Evolutionary conservation across 805 yeast species (phyloP).

Genomic region (Kodamaea neixiangensis): DNA sequence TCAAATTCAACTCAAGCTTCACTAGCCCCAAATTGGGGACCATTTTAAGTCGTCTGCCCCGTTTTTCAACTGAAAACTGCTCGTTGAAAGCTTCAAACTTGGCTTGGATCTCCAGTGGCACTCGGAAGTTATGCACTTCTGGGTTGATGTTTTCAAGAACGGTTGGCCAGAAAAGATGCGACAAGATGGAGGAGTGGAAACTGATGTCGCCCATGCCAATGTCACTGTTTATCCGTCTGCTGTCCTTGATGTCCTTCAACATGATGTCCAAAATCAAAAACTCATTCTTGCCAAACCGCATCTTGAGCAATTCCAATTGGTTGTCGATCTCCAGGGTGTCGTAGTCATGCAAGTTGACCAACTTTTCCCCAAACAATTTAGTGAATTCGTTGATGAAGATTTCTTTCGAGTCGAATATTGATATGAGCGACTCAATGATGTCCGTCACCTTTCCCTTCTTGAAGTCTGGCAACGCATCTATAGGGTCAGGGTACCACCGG

Average conservation of each 20-base stretch:
- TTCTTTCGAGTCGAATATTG: slow-evolving; percentile 71
- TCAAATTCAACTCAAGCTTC: slow-evolving; percentile 51
- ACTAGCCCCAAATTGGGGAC: slow-evolving; percentile 65
- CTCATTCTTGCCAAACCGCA: slow-evolving; percentile 65
- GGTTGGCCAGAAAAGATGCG: slow-evolving; percentile 82
- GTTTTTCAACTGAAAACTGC: slow-evolving; percentile 46
- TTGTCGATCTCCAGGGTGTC: slow-evolving; percentile 39
- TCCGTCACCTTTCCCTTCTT: slow-evolving; percentile 61
- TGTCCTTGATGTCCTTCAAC: slow-evolving; percentile 69
- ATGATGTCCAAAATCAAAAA: slow-evolving; percentile 77
- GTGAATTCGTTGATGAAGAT: slow-evolving; percentile 67
- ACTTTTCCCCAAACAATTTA: slow-evolving; percentile 55
- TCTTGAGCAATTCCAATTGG: slow-evolving; percentile 56
- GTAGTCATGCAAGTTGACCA: slow-evolving; percentile 47
- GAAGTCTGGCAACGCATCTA: slow-evolving; percentile 88
- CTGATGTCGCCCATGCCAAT: slow-evolving; percentile 19
- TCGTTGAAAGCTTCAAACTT: slow-evolving; percentile 46
- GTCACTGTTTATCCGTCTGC: slow-evolving; percentile 46
- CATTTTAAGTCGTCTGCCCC: slow-evolving; percentile 60
- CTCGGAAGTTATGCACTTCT: slow-evolving; percentile 38
- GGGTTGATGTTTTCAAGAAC: slow-evolving; percentile 30
- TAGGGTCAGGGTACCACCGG: slow-evolving; percentile 82
- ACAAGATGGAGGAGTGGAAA: slow-evolving; percentile 63
- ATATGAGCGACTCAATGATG: slow-evolving; percentile 66
- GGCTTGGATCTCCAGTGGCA: slow-evolving; percentile 49